phyloP scores from a whole-genome alignment of 257 asterid species.

The Leptodermis oblonga region DNA sequence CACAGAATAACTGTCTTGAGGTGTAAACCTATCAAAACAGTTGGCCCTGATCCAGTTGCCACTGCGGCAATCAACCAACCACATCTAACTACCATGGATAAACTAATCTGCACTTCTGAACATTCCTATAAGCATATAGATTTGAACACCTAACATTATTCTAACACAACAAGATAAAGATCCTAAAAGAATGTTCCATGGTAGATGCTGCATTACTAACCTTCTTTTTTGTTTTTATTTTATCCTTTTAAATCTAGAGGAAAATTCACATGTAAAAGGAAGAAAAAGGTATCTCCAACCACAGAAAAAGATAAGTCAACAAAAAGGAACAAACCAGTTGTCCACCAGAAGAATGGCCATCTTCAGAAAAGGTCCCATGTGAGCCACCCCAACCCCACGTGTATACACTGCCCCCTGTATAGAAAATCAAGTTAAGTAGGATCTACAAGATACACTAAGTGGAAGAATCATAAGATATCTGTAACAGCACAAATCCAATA shows the following conservation, averaged over 20 bases:
- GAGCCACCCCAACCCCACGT: constrained; percentile 99
- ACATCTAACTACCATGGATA: not conserved
- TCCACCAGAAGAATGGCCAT: constrained; percentile 95
- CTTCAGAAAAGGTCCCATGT: constrained; percentile 79
- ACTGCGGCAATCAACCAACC: not conserved
- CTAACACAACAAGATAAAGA: not conserved
- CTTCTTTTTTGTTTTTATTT: not conserved
- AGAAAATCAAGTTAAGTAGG: not conserved
- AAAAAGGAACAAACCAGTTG: constrained; percentile 63
- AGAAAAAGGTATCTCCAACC: not conserved
- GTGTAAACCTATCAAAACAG: too few species aligned
- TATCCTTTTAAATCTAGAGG: not conserved
- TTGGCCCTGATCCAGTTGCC: not conserved
- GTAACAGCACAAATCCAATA: not conserved
- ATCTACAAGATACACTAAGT: not conserved
- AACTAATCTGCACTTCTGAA: not conserved
- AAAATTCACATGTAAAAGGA: not conserved
- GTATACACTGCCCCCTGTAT: constrained; percentile 67
- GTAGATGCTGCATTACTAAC: not conserved
- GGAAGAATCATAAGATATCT: not conserved
- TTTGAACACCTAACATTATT: not conserved
- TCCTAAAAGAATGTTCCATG: not conserved
- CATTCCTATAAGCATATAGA: not conserved
- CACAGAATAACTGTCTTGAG: too few species aligned
- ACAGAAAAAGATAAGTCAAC: not conserved